Evolutionary conservation across 768 basidiomycete genomes (phyloP).

Genomic region (Leccinum disarticulatum): DNA sequence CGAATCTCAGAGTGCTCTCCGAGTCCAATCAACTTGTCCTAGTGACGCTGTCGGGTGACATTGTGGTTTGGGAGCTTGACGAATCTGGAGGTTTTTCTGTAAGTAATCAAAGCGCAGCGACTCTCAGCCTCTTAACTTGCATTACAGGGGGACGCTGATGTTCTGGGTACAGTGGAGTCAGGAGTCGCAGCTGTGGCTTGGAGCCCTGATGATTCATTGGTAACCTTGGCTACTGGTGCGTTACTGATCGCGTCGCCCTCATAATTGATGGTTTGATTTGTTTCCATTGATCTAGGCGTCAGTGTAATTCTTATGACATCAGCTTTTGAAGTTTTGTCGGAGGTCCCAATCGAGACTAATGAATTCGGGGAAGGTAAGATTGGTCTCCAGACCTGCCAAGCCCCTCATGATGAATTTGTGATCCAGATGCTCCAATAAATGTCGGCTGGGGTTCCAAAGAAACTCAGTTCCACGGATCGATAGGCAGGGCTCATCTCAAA

Average conservation of each 20-base stretch:
- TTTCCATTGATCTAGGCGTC: conserved; percentile 51
- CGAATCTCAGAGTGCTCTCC: conserved; percentile 67
- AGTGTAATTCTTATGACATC: conserved; percentile 88
- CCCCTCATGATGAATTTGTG: conserved; percentile 11
- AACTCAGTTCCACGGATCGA: conserved; percentile 96
- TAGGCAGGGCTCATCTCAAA: conserved; percentile 65
- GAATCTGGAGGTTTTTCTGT: conserved; percentile 45
- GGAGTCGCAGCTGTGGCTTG: conserved; percentile 83
- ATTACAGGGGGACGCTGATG: conserved; percentile 45
- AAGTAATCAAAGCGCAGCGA: conserved; percentile 19
- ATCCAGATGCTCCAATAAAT: conserved; percentile 81
- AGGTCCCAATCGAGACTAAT: conserved; percentile 63
- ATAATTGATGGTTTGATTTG: neutral
- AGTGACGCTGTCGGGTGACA: conserved; percentile 79
- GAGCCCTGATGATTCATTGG: conserved; percentile 90
- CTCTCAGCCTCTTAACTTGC: conserved; percentile 4
- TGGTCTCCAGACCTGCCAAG: neutral
- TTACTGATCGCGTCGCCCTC: neutral
- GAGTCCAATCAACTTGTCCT: conserved; percentile 68
- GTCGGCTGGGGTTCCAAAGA: conserved; percentile 98
- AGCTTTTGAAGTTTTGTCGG: conserved; percentile 85
- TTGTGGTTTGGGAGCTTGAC: conserved; percentile 63
- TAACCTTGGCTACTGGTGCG: conserved; percentile 78
- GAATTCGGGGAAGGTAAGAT: conserved; percentile 84
- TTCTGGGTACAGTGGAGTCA: conserved; percentile 84